Percentiles rank a stretch among this genome's conserved stretches.
phyloP scores from a whole-genome alignment of 805 yeast species.

The Wickerhamiella nectarea region DNA sequence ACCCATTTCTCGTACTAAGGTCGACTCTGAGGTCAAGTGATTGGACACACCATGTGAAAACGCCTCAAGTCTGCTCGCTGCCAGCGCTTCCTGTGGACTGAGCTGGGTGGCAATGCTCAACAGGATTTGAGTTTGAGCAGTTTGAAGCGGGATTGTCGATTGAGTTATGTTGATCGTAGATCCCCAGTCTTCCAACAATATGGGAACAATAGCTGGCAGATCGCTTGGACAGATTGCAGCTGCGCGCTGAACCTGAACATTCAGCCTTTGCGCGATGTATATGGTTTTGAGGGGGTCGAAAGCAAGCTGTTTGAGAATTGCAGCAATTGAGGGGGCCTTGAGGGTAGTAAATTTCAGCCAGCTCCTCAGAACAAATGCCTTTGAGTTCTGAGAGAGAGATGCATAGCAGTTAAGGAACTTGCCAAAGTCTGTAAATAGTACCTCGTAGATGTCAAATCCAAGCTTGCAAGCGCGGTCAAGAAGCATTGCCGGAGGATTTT shows the following conservation, averaged over 20 bases:
- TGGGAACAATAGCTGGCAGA: conserved; percentile 1
- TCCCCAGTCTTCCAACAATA: conserved; percentile 27
- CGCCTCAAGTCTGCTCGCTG: conserved; percentile 26
- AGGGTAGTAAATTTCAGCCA: conserved; percentile 4
- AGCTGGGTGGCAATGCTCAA: conserved; percentile 26
- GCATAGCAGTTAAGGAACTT: neutral
- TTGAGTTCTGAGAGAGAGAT: conserved; percentile 13
- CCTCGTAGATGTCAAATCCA: conserved; percentile 15
- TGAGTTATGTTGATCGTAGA: conserved; percentile 28
- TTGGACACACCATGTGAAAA: conserved; percentile 42
- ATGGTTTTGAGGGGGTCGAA: neutral
- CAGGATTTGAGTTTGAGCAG: conserved; percentile 35
- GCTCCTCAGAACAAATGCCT: conserved; percentile 11
- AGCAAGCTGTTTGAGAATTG: conserved; percentile 13
- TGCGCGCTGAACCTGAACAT: conserved; percentile 14
- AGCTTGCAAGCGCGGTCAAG: conserved; percentile 18
- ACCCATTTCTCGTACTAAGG: conserved; percentile 37
- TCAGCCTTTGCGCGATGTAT: neutral
- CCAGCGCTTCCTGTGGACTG: conserved; percentile 17
- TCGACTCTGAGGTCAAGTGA: conserved; percentile 38
- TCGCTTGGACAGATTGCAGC: conserved; percentile 13
- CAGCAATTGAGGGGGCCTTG: conserved; percentile 11
- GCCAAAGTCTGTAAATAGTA: conserved; percentile 10
- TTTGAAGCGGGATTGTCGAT: conserved; percentile 34
- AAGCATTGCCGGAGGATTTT: conserved; percentile 9